Conservation (phyloP, 306 rosid genomes). For the Luffa acutangula region DNA sequence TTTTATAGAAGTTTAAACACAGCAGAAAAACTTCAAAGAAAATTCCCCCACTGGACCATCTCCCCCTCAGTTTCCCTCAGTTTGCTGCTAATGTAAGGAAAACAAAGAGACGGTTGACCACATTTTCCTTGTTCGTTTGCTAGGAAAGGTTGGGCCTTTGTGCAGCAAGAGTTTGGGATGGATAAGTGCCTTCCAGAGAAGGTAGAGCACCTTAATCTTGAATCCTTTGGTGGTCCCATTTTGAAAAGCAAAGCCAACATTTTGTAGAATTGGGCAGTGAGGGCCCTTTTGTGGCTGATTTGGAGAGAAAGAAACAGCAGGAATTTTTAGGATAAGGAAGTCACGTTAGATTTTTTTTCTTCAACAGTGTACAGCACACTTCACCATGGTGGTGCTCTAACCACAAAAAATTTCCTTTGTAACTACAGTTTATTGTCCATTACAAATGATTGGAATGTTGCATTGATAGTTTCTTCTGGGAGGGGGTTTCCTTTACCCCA, state of each 20-base stretch:
- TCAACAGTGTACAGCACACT: neutral
- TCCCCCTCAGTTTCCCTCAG: neutral
- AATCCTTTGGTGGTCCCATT: neutral
- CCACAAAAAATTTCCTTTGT: neutral
- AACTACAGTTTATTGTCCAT: neutral
- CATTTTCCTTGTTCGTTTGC: neutral
- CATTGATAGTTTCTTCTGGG: neutral
- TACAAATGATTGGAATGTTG: neutral
- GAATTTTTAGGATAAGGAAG: neutral
- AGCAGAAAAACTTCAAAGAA: neutral
- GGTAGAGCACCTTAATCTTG: neutral
- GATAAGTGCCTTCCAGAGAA: neutral
- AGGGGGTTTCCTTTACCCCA: neutral
- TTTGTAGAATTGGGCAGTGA: neutral
- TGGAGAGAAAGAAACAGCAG: neutral
- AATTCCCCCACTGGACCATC: neutral
- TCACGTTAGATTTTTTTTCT: neutral
- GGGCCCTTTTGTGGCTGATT: neutral
- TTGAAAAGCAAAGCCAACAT: neutral
- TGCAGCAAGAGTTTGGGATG: neutral
- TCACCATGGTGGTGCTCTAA: neutral
- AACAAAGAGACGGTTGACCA: neutral
- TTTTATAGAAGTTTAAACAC: too few species aligned
- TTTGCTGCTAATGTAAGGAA: neutral
- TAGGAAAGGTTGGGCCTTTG: neutral